Evolutionary conservation across 2,329 filamentous ascomycete genomes (phyloP), one percentile per base, ranked within the genome.

Genomic region (Penicillium sp.): DNA sequence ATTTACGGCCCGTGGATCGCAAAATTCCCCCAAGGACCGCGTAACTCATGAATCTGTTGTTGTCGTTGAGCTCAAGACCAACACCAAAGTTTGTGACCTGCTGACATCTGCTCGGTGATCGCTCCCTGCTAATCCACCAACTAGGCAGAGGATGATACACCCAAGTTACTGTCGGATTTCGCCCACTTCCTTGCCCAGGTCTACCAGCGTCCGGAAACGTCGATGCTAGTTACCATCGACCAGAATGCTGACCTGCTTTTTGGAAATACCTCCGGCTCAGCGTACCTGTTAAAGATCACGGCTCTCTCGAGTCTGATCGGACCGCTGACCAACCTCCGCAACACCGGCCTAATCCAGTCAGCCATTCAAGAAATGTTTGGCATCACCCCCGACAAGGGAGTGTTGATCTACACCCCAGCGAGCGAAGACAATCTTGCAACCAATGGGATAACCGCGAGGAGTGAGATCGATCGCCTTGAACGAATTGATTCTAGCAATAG

Each of bases 271-370:
- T 89, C 90, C 62, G 88, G 92, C 50, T 89, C 90, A 4, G 89
- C 90, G 21, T 97, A 96, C 70, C 83, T 87, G 59, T 80, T 96
- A 68, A 88, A 85, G 35, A 84, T 96, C 58, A 87, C 84, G 37
- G 87, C 90, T 0, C 80, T 94, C 10, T 82, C 89, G 1, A 81
- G 81, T 12, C 83, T 90, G 62, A 78, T 94, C 57, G 86, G 88
- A 60, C 85, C 89, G 0, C 83, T 86, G 4, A 90, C 86, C 52
- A 96, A 96, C 77, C 89, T 89, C 71, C 86, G 91, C 61, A 94
- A 93, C 72, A 86, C 90, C 1, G 81, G 83, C n/a, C 76, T 95
- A 19, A 83, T 95, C 4, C 90, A 94, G 70, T 81, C 80, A n/a
- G 88, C 89, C 71, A 83, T 96, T 73, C 81, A 86, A 15, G 88